Evolutionary conservation across 2,329 filamentous ascomycete genomes (phyloP).

Genomic region (Fusarium buharicum): DNA sequence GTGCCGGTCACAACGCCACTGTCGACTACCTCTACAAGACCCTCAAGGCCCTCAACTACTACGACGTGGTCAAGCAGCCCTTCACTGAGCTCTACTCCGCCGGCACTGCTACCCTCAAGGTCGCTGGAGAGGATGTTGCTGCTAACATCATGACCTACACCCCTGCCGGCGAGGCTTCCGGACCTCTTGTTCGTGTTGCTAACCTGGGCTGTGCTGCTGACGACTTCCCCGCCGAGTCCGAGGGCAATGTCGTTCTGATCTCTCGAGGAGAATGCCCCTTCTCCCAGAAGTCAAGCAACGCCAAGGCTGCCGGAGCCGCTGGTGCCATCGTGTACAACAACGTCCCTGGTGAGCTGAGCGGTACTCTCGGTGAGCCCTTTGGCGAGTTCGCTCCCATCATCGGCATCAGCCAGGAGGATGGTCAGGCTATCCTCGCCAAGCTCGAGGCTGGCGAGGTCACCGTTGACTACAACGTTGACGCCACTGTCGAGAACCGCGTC

Average conservation of each 20-base stretch:
- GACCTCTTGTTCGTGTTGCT: slow-evolving; percentile 57
- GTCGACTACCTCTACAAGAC: slow-evolving; percentile 58
- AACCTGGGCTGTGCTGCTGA: slow-evolving; percentile 64
- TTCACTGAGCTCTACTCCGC: slow-evolving; percentile 54
- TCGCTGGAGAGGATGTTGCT: slow-evolving; percentile 45
- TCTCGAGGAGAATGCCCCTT: slow-evolving; percentile 69
- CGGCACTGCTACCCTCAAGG: slow-evolving; percentile 46
- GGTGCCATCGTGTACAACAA: slow-evolving; percentile 73
- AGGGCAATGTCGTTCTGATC: slow-evolving; percentile 68
- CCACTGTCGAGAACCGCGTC: slow-evolving; percentile 58
- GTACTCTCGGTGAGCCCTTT: slow-evolving; percentile 64
- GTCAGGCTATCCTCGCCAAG: slow-evolving; percentile 46
- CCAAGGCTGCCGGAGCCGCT: slow-evolving; percentile 65
- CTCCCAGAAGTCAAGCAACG: slow-evolving; percentile 65
- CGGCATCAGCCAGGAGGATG: slow-evolving; percentile 62
- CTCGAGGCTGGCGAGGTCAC: slow-evolving; percentile 48
- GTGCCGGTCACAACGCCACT: slow-evolving; percentile 58
- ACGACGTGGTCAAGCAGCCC: slow-evolving; percentile 57
- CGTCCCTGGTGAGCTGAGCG: slow-evolving; percentile 58
- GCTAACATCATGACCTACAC: slow-evolving; percentile 59
- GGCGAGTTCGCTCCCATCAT: slow-evolving; percentile 61
- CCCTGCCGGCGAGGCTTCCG: slow-evolving; percentile 57
- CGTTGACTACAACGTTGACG: slow-evolving; percentile 56
- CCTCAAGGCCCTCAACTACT: slow-evolving; percentile 53
- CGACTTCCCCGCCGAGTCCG: slow-evolving; percentile 64